Evolutionary conservation across 768 basidiomycete genomes (phyloP).

Genomic region (Tulasnella sp.): DNA sequence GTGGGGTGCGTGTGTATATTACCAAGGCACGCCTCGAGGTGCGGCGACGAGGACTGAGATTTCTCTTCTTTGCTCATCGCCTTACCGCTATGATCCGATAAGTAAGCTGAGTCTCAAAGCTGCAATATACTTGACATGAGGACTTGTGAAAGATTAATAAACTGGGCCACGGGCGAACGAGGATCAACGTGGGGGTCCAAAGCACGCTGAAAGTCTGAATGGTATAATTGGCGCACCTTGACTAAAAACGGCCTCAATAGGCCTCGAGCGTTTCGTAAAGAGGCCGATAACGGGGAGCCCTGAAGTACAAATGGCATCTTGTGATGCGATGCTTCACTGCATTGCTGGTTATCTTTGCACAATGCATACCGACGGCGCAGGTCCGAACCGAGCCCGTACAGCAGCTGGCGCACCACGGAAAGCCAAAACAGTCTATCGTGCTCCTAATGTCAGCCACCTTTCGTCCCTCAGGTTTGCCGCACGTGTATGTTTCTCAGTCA

Average conservation of each 20-base stretch:
- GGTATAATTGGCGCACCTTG: background rate
- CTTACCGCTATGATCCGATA: background rate
- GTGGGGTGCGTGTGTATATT: background rate
- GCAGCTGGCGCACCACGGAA: background rate
- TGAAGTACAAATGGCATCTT: background rate
- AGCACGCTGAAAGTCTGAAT: background rate
- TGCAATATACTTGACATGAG: background rate
- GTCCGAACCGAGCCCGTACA: constrained; percentile 1
- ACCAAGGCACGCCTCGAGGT: background rate
- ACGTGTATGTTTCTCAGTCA: background rate
- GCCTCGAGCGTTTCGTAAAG: background rate
- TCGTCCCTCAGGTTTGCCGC: background rate
- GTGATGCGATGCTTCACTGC: background rate
- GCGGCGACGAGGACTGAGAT: background rate
- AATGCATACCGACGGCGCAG: background rate
- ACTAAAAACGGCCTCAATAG: background rate
- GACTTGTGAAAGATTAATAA: background rate
- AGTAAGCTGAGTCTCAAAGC: background rate
- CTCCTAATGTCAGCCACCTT: background rate
- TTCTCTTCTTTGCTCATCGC: background rate
- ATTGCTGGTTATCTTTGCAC: constrained; percentile 2
- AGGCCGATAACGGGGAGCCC: background rate
- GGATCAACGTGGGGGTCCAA: background rate
- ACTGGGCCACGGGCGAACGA: background rate
- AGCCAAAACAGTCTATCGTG: background rate